Percentiles rank a stretch among this genome's conserved stretches.
These are phyloP conservation scores for Inonotus obliquus DNA, from an alignment of 1,284 basidiomycete species.

Conservation along the genomic window DNA sequence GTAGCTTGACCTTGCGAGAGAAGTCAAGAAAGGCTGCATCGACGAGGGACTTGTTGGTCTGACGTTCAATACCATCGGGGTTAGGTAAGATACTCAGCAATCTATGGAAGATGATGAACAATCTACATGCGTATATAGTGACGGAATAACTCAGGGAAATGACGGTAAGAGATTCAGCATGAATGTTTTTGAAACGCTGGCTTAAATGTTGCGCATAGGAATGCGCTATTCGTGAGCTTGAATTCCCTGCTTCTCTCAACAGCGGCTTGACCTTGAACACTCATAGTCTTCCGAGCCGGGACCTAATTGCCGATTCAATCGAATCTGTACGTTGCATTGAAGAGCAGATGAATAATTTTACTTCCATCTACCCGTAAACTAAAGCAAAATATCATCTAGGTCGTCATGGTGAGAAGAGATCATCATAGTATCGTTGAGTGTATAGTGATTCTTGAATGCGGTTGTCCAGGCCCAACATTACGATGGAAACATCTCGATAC, in stretches of 20 bases:
- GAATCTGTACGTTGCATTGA: conserved; percentile 54
- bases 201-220: conserved; percentile 37
- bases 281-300: conserved; percentile 77
- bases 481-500: conserved; percentile 81
- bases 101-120: not conserved
- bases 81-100: conserved; percentile 45
- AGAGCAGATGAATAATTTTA: not conserved
- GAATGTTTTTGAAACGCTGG: not conserved
- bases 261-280: conserved; percentile 1
- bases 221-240: conserved; percentile 73
- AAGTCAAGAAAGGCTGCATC: conserved; percentile 72
- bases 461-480: conserved; percentile 70
- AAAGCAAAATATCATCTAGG: conserved; percentile 35
- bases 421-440: not conserved
- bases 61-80: conserved; percentile 77
- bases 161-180: conserved; percentile 48
- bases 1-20: conserved; percentile 70
- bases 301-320: conserved; percentile 88
- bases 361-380: not conserved
- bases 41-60: conserved; percentile 74
- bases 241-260: conserved; percentile 4
- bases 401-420: conserved; percentile 50
- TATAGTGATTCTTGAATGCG: not conserved
- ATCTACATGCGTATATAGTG: conserved; percentile 36
- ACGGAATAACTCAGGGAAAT: conserved; percentile 82